Evolutionary conservation across 2,329 filamentous ascomycete genomes (phyloP).

Genomic region (Colletotrichum tamarilloi): DNA sequence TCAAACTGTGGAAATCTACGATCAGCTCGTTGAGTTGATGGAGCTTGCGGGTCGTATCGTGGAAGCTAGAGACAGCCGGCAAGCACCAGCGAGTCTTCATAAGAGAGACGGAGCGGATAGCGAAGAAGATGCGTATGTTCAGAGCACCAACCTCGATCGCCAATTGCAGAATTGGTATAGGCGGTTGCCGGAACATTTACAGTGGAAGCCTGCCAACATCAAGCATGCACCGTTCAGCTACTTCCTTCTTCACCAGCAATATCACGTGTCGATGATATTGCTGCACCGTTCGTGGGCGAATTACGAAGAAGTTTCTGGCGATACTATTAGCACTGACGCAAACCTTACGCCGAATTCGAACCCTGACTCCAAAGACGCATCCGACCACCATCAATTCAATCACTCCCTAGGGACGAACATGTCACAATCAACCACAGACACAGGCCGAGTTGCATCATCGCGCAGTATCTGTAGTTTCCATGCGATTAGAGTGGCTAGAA

Average conservation of each 20-base stretch:
- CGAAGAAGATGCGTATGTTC: slow-evolving; percentile 60
- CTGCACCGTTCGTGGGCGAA: slow-evolving; percentile 65
- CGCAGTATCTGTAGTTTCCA: slow-evolving; percentile 66
- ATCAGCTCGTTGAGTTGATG: slow-evolving; percentile 66
- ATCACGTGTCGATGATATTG: slow-evolving; percentile 63
- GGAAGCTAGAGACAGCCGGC: slow-evolving; percentile 53
- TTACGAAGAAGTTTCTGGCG: slow-evolving; percentile 54
- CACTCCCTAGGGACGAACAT: slow-evolving; percentile 44
- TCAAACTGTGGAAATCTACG: slow-evolving; percentile 54
- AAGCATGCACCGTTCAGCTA: slow-evolving; percentile 61
- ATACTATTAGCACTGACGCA: slow-evolving; percentile 45
- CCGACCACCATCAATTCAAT: slow-evolving; percentile 34
- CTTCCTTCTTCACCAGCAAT: slow-evolving; percentile 67
- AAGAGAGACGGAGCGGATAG: slow-evolving; percentile 42
- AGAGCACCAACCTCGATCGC: slow-evolving; percentile 62
- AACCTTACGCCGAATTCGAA: slow-evolving; percentile 45
- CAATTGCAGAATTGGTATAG: slow-evolving; percentile 67
- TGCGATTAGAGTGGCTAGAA: slow-evolving; percentile 62
- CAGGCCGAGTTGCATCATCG: slow-evolving; percentile 57
- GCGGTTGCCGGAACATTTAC: slow-evolving; percentile 58
- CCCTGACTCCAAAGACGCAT: slow-evolving; percentile 19
- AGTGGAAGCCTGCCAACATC: slow-evolving; percentile 62
- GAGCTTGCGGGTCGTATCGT: slow-evolving; percentile 64
- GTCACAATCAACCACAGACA: slow-evolving; percentile 49
- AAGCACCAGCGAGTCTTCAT: slow-evolving; percentile 45